Evolutionary conservation across 2,329 filamentous ascomycete genomes (phyloP), one percentile per base, ranked within the genome.

Genomic region (Cyphellophora europaea): DNA sequence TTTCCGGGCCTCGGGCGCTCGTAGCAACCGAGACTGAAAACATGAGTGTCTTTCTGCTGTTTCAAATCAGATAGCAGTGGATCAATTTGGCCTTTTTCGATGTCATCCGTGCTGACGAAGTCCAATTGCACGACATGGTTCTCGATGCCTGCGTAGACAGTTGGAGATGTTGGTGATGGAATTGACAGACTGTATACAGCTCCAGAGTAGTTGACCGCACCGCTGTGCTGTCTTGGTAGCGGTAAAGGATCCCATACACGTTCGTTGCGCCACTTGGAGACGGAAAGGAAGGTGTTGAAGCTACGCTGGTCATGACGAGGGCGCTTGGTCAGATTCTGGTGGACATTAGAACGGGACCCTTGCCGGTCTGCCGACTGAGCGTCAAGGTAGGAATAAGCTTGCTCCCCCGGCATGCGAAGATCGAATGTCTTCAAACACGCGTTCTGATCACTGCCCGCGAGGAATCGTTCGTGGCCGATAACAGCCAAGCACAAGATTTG

Each of bases 371-470:
- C 12, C 11, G 19, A 19, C 30, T 35, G 16, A 13, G 45, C 39
- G 15, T 39, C 34, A 6, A 40, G 37, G 32, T 49, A 45, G 12
- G 43, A 53, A 39, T 67, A 67, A 1, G 54, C 44, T 27, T 57
- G 53, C 2, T 57, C 59, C 18, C 62, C 61, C 1, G 59, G 47
- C 48, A 75, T 59, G 15, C 76, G 71, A 28, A 80, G 50, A 45
- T 81, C 75, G 44, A 77, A 80, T 4, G 78, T 58, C 45, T 79
- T 79, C 29, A 80, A 55, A 33, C 77, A 60, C 29, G 65, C 69
- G 51, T 79, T 71, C 32, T 68, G 63, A 3, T 68, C 67, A 2
- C 67, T 66, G 15, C 76, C 76, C 8, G 67, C 71, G 6, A 78
- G 50, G 36, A 80, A 66, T 2, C 66, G 62, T 44, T 78, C 69